Percentiles rank a stretch among this genome's conserved stretches.
phyloP scores from a whole-genome alignment of 495 filamentous ascomycete genomes.

The Daldinia grandis region DNA sequence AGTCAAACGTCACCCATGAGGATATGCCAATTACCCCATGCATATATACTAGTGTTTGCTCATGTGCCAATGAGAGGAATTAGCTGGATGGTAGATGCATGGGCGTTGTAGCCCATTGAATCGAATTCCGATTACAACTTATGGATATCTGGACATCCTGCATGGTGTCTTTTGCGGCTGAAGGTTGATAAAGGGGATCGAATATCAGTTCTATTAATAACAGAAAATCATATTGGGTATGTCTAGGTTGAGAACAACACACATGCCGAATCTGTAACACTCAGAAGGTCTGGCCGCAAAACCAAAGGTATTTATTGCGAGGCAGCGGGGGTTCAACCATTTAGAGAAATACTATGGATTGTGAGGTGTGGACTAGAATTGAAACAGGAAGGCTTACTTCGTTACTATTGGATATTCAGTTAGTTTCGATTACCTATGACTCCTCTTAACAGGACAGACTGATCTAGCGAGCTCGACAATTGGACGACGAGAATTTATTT shows the following conservation, averaged over 20 bases:
- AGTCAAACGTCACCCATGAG: conserved; percentile 15
- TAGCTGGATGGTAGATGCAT: background rate
- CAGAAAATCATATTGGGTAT: conserved; percentile 7
- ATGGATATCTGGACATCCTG: conserved; percentile 14
- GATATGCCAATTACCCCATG: conserved; percentile 5
- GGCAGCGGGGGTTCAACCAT: conserved; percentile 11
- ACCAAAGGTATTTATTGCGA: conserved; percentile 2
- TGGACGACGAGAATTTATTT: conserved; percentile 7
- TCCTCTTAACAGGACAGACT: background rate
- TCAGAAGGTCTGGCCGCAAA: background rate
- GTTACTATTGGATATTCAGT: conserved; percentile 4
- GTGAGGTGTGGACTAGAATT: conserved; percentile 1
- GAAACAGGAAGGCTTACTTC: background rate
- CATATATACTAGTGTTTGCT: background rate
- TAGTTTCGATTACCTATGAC: conserved; percentile 2
- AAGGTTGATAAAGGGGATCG: conserved; percentile 5
- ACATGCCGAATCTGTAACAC: conserved; percentile 2
- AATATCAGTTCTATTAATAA: conserved; percentile 23
- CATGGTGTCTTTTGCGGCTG: conserved; percentile 23
- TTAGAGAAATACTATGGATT: background rate
- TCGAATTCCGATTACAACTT: conserved; percentile 8
- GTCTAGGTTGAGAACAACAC: background rate
- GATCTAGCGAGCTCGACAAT: conserved; percentile 1
- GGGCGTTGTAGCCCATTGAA: conserved; percentile 5
- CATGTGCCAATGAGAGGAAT: background rate